These are phyloP conservation scores for Pholiota microspora DNA, from an alignment of 768 basidiomycete species.

Conservation along the genomic window DNA sequence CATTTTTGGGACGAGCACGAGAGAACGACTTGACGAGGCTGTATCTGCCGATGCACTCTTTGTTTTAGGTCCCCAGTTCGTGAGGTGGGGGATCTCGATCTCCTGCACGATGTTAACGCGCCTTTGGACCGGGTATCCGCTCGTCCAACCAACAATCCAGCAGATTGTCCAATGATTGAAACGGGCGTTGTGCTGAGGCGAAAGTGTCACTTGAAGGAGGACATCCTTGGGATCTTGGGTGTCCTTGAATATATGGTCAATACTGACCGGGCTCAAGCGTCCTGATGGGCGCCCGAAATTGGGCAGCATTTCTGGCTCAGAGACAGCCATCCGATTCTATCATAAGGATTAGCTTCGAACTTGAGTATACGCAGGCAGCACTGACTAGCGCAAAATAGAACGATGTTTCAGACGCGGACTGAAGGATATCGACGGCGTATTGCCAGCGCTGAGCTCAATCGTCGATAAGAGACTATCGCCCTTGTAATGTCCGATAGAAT, in stretches of 20 bases:
- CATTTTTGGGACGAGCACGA: background rate
- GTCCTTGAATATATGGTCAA: background rate
- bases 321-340: no score
- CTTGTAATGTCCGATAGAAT: no score
- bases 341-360: no score
- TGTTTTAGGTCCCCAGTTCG: background rate
- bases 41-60: background rate
- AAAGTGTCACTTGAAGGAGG: background rate
- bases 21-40: background rate
- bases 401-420: no score
- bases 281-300: background rate
- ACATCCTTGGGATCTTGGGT: background rate
- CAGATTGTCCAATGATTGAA: background rate
- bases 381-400: no score
- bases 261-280: background rate
- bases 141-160: background rate
- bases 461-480: no score
- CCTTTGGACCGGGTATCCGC: background rate
- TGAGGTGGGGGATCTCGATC: background rate
- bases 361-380: no score
- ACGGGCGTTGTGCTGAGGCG: background rate
- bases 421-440: no score
- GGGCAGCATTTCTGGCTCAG: background rate
- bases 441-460: no score
- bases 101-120: background rate